A percentile compares a stretch with the other conserved stretches of the same genome.
phyloP scores from a whole-genome alignment of 2,329 filamentous ascomycete genomes.

The Fusarium buharicum region DNA sequence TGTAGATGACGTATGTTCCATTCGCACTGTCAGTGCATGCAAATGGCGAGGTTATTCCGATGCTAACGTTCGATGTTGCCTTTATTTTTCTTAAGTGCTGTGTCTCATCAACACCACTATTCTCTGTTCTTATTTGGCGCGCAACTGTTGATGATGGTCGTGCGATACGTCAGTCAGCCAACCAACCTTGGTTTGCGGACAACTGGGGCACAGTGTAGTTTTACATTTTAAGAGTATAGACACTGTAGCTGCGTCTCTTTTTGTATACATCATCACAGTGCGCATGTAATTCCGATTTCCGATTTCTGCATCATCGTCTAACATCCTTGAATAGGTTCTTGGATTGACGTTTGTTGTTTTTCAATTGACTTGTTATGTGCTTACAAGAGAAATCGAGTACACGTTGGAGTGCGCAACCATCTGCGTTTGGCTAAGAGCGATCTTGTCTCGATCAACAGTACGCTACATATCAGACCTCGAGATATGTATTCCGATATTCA shows the following conservation, averaged over 20 bases:
- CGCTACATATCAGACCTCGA: no score
- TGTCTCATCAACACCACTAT: conserved; percentile 18
- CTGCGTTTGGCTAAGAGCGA: no score
- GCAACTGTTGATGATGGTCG: conserved; percentile 32
- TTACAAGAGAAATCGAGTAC: neutral
- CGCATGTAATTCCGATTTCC: neutral
- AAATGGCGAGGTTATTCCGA: conserved; percentile 8
- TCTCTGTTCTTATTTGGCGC: conserved; percentile 17
- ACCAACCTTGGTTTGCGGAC: conserved; percentile 19
- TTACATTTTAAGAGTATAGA: fast-evolving
- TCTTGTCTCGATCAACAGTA: neutral
- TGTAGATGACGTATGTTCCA: conserved; percentile 33
- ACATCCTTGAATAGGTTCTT: neutral
- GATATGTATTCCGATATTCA: neutral
- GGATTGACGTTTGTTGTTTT: neutral
- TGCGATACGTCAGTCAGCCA: conserved; percentile 26
- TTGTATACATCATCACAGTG: conserved; percentile 1
- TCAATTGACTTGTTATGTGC: neutral
- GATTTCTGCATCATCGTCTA: neutral
- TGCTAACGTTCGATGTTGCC: conserved; percentile 17
- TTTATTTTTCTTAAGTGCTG: neutral
- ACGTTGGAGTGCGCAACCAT: neutral
- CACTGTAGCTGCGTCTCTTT: neutral
- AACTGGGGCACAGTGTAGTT: conserved; percentile 34
- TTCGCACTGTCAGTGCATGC: conserved; percentile 22